Conservation (phyloP, 768 basidiomycete genomes). For the Leucogyrophana mollusca region DNA sequence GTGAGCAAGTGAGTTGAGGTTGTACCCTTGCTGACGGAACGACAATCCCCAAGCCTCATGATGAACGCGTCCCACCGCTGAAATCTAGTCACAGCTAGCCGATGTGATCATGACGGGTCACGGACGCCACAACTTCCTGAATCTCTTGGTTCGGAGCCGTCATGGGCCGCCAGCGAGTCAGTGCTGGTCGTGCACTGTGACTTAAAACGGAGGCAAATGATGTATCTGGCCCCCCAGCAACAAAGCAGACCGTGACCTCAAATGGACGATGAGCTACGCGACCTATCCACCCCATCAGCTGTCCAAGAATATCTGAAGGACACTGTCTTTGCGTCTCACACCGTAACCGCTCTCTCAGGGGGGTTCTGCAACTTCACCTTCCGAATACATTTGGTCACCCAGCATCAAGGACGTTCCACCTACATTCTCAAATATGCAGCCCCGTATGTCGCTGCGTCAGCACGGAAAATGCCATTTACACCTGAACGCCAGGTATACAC, state of each 20-base stretch:
- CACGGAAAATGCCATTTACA: slow-evolving; percentile 28
- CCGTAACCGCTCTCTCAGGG: slow-evolving; percentile 43
- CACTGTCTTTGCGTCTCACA: slow-evolving; percentile 47
- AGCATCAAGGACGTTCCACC: slow-evolving; percentile 42
- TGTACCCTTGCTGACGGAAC: neutral
- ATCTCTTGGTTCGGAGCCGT: neutral
- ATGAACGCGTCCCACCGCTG: neutral
- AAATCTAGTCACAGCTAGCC: too few relatives aligned
- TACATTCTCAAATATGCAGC: slow-evolving; percentile 61
- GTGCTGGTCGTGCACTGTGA: too few relatives aligned
- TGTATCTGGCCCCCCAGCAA: too few relatives aligned
- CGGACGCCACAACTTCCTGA: too few relatives aligned
- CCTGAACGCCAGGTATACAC: slow-evolving; percentile 55
- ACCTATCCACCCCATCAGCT: slow-evolving; percentile 29
- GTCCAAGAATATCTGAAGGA: slow-evolving; percentile 42
- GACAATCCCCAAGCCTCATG: neutral
- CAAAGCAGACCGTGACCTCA: too few relatives aligned
- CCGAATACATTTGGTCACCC: slow-evolving; percentile 43
- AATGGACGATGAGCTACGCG: slow-evolving; percentile 5
- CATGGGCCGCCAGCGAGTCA: too few relatives aligned
- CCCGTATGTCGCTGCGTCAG: slow-evolving; percentile 35
- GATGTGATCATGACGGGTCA: too few relatives aligned
- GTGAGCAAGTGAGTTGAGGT: neutral
- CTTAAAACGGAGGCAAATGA: too few relatives aligned
- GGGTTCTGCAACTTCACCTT: slow-evolving; percentile 59